Evolutionary conservation across 2,329 filamentous ascomycete species (phyloP), one percentile per base, ranked within the genome.

Genomic region (Aspergillus melleus): DNA sequence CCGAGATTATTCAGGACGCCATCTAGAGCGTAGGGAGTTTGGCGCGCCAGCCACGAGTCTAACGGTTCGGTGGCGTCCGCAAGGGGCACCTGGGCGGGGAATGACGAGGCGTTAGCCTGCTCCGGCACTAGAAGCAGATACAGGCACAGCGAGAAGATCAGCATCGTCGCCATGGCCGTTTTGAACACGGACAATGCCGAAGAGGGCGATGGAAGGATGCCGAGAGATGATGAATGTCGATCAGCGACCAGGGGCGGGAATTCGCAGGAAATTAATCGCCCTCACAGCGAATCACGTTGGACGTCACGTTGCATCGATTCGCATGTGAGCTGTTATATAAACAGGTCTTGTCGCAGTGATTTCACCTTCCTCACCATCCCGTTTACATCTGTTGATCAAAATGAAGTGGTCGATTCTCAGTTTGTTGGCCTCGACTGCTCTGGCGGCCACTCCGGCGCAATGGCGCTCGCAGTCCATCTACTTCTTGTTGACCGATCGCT

Each of bases 1-100:
- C 84, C 84, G 58, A 86, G 84, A 66, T 87, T 87, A 67, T 81
- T 79, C 47, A 86, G 70, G 14, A 83, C 76, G 22, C 82, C 81
- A 62, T 85, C 78, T n/a, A 86, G 74, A 9, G 85, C 80, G 62
- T 83, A 74, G 0, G 74, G 70, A 46, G 76, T 78, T 68, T 86
- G 36, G 79, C 3, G 69, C 66, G 2, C 75, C 54, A 86, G 72
- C 64, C 77, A 83, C 11, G 65, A 67, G 26, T 70, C 68, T 22
- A 73, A 58, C 44, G 44, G 24, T n/a, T 30, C 22, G 16, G 49
- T 29, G 22, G 49, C 14, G 29, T 6, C 49, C 11, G 49, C 19
- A 4, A 51, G 49, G 22, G 24, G 22, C 16, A 51, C 29, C 24
- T 51, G 19, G n/a, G 26, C 42, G 29, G 49, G 49, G 42, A n/a